These are phyloP conservation scores for Arctostaphylos glauca DNA, from an alignment of 148 eudicot genomes.

Conservation along the genomic window DNA sequence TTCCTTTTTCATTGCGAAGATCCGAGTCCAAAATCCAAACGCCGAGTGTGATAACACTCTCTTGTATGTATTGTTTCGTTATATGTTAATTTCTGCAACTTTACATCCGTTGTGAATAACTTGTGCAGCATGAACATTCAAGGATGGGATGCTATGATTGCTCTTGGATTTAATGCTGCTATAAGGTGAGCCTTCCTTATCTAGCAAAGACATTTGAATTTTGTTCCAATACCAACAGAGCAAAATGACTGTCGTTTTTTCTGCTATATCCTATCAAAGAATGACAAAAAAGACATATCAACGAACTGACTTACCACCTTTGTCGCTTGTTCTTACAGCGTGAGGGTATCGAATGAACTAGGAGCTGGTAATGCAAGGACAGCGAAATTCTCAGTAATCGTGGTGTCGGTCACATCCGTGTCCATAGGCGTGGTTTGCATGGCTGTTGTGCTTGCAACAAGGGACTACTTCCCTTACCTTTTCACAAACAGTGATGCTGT, in stretches of 20 bases:
- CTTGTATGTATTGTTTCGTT: background rate
- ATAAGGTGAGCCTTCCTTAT: conserved; percentile 45
- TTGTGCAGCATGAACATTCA: conserved; percentile 73
- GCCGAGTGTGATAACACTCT: background rate
- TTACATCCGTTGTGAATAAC: background rate
- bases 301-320: background rate
- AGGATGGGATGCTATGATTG: conserved; percentile 90
- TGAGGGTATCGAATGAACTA: conserved; percentile 78
- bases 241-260: background rate
- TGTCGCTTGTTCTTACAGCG: conserved; percentile 31
- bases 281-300: background rate
- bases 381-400: conserved; percentile 62
- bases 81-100: background rate
- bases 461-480: conserved; percentile 63
- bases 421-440: conserved; percentile 47
- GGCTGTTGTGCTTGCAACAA: conserved; percentile 47
- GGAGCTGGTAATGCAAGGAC: conserved; percentile 67
- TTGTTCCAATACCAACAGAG: too few species aligned
- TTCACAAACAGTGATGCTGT: conserved; percentile 64
- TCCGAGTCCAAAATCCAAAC: background rate
- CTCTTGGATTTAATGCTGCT: conserved; percentile 82
- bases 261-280: background rate
- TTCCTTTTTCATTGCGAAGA: background rate
- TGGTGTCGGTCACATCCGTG: conserved; percentile 57
- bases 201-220: background rate